These are phyloP conservation scores for Neltuma alba DNA, from an alignment of 306 rosid genomes.

Conservation along the genomic window DNA sequence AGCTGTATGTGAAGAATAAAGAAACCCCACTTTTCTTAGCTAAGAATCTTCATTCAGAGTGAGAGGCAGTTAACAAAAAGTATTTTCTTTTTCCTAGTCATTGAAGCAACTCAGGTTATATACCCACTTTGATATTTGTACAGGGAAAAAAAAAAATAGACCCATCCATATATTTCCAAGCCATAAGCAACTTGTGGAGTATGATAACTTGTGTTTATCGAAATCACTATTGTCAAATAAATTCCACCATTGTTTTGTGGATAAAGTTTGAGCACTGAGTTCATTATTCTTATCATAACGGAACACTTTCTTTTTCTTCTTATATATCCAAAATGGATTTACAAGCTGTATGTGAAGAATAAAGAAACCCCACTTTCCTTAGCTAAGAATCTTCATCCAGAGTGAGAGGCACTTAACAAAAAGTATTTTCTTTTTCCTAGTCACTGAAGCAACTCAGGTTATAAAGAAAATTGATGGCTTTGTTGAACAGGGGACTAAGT, in stretches of 20 bases:
- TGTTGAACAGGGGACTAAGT: conserved; percentile 14
- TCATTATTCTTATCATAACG: background rate
- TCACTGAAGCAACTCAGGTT: conserved; percentile 8
- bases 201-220: background rate
- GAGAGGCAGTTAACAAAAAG: background rate
- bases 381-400: background rate
- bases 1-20: conserved; percentile 5
- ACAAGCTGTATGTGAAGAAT: background rate
- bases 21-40: conserved; percentile 2
- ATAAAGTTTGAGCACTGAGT: background rate
- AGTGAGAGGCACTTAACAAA: background rate
- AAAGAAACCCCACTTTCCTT: conserved; percentile 11
- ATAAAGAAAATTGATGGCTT: conserved; percentile 9
- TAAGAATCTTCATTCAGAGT: background rate
- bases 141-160: no score
- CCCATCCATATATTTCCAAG: background rate
- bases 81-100: conserved; percentile 29
- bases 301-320: background rate
- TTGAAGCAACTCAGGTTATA: conserved; percentile 18
- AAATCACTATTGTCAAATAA: conserved; percentile 18
- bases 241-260: background rate
- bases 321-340: background rate
- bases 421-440: conserved; percentile 28
- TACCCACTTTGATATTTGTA: background rate
- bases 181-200: background rate